Evolutionary conservation across 257 asterid species (phyloP), one percentile per base, ranked within the genome.

Genomic region (Scutellaria baicalensis): DNA sequence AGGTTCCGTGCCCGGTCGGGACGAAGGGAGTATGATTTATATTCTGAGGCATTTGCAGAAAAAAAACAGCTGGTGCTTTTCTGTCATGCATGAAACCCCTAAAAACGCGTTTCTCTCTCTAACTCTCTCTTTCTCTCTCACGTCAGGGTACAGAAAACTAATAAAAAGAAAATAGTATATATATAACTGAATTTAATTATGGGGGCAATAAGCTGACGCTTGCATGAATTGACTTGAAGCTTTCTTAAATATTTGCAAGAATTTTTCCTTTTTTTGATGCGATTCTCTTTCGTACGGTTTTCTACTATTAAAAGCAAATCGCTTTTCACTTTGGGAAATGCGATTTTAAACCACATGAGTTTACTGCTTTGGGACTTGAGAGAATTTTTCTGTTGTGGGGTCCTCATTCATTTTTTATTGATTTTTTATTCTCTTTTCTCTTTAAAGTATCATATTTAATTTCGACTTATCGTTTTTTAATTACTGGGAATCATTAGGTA

Each of bases 61-160:
- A 69, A 69, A 74, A 66, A 76, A 81, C 92, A 84, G 90, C 90
- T 85, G 87, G 79, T 73, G 81, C 84, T 73, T 47, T 69, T 75
- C 92, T 88, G 95, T 64, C 87, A 73, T 71, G 81, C 87, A 71
- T 69, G 71, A 51, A 65, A 55, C 68, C 60, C 52, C 73, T 60
- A 51, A 82, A 75, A 77, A 77, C 95, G 91, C 95, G 91, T 87
- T 61, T 71, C 33, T 27, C 43, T 13, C 70, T 27, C 54, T 9
- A 50, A 6, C 51, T 60, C 71, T 60, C 66, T 13, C 59, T 14
- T 51, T 52, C 70, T 71, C 72, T 61, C 65, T 44, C 16, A 8
- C 35, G 40, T 51, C 59, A 51, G 45, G 48, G 66, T 42, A n/a
- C n/a, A n/a, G n/a, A n/a, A n/a, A n/a, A n/a, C n/a, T n/a, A n/a